Conservation (phyloP, 805 yeast genomes). For the Maudiozyma pseudohumilis region DNA sequence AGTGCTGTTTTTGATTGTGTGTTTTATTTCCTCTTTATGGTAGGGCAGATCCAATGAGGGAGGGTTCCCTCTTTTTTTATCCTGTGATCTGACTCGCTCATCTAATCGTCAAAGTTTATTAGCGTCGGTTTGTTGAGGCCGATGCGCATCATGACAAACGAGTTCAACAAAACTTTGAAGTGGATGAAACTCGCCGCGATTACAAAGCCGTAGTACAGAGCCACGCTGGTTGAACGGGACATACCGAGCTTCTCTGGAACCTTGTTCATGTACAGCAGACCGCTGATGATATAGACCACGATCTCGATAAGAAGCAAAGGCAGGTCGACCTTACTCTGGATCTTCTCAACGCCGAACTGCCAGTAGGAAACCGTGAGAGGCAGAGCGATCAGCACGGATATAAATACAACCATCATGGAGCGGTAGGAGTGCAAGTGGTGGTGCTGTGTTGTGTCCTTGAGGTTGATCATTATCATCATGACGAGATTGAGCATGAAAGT, state of each 20-base stretch:
- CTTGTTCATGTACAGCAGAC: conserved; percentile 59
- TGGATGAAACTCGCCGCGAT: conserved; percentile 65
- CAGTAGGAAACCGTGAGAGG: conserved; percentile 50
- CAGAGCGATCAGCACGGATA: conserved; percentile 62
- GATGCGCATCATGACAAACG: conserved; percentile 34
- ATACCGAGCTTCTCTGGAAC: conserved; percentile 57
- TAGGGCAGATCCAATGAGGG: too few species aligned
- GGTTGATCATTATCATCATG: conserved; percentile 46
- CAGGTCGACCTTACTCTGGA: conserved; percentile 42
- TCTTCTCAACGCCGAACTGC: conserved; percentile 39
- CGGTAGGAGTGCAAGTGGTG: conserved; percentile 48
- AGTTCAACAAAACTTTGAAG: conserved; percentile 47
- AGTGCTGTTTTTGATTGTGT: not conserved
- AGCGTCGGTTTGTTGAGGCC: conserved; percentile 19
- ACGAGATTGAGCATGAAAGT: conserved; percentile 44
- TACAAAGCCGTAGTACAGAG: conserved; percentile 62
- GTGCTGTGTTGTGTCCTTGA: conserved; percentile 49
- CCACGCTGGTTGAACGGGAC: conserved; percentile 45
- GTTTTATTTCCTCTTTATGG: not conserved
- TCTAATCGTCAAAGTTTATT: conserved; percentile 7
- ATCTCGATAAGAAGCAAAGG: conserved; percentile 56
- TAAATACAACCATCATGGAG: conserved; percentile 40
- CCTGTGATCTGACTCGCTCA: not conserved
- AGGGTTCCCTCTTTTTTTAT: not conserved
- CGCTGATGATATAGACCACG: conserved; percentile 58